Base-by-base conservation (phyloP, 257 asterid species). In the Gentiana straminea region DNA sequence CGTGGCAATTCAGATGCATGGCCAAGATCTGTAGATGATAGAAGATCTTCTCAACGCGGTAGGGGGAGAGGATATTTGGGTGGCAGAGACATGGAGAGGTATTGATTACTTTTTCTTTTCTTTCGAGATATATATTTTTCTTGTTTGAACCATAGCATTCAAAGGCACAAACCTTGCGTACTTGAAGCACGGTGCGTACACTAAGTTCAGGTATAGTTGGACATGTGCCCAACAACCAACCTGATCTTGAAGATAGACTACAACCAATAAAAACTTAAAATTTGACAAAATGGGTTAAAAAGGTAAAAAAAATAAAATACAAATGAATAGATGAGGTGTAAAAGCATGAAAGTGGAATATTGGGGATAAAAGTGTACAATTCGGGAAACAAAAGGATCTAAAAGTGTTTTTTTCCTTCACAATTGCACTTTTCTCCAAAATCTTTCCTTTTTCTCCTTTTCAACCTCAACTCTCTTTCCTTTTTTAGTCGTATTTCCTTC, bases 21-120 rank as follows among this genome's bases (percentile, higher is more conserved):
- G 84, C 12, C 79, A 37, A 72, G 81, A 66, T 65, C 78, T 9
- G 63, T 69, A 63, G 95, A 91, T 9, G 95, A 81, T 55, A 78
- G 88, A 70, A 81, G 98, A 72, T 63, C 65, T 51, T 58, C 49
- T 69, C 91, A 81, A 71, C 92, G 95, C 67, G 87, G 86, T 57
- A 90, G 95, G 34, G 87, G 81, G 38, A 70, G 94, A 80, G 97
- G 94, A 62, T 88, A 73, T 69, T 52, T 70, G 61, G 84, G 87
- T 64, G 74, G 57, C 79, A 82, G 97, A 70, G 95, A 88, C 39
- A 51, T 59, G 48, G 88, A 79, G 57, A 87, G 98, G 98, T 91
- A 80, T 56, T 60, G 51, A 37, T 46, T 59, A 43, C 13, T 52
- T 12, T 9, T 24, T 48, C 34, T 1, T 8, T 49, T 38, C 49